Evolutionary conservation across 1,284 basidiomycete genomes (phyloP).

Genomic region (Ustilago tritici): DNA sequence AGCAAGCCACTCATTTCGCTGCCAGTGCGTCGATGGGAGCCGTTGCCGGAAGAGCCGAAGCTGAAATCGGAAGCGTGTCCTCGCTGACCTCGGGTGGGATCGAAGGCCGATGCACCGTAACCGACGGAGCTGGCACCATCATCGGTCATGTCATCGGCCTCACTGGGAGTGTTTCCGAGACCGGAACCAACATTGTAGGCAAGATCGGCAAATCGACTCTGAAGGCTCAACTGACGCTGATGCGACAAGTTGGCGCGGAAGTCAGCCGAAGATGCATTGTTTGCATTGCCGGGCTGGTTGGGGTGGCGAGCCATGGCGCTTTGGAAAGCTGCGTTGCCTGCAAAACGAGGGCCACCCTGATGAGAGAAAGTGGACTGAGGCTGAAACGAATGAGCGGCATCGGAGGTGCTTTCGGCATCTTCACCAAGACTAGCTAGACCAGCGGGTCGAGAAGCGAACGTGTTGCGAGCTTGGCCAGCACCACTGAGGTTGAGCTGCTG

Average conservation of each 20-base stretch:
- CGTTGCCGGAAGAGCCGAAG: constrained; percentile 36
- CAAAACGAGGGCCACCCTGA: constrained; percentile 60
- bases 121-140: constrained; percentile 58
- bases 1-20: constrained; percentile 58
- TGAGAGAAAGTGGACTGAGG: constrained; percentile 25
- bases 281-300: constrained; percentile 26
- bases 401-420: constrained; percentile 44
- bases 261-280: constrained; percentile 28
- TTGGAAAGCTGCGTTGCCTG: constrained; percentile 64
- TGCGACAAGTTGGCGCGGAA: constrained; percentile 45
- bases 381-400: constrained; percentile 18
- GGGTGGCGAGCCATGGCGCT: constrained; percentile 59
- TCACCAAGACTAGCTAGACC: constrained; percentile 61
- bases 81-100: constrained; percentile 53
- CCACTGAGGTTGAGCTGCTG: constrained; percentile 57
- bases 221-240: constrained; percentile 57
- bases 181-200: constrained; percentile 51
- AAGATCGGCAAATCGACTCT: constrained; percentile 61
- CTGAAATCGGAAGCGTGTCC: constrained; percentile 38
- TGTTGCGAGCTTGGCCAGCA: constrained; percentile 31
- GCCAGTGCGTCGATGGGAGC: constrained; percentile 55
- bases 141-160: constrained; percentile 54
- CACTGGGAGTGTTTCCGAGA: constrained; percentile 32
- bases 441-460: constrained; percentile 49
- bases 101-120: constrained; percentile 59